Evolutionary conservation across 2,329 filamentous ascomycete genomes (phyloP).

Genomic region (Penicillium crustosum): DNA sequence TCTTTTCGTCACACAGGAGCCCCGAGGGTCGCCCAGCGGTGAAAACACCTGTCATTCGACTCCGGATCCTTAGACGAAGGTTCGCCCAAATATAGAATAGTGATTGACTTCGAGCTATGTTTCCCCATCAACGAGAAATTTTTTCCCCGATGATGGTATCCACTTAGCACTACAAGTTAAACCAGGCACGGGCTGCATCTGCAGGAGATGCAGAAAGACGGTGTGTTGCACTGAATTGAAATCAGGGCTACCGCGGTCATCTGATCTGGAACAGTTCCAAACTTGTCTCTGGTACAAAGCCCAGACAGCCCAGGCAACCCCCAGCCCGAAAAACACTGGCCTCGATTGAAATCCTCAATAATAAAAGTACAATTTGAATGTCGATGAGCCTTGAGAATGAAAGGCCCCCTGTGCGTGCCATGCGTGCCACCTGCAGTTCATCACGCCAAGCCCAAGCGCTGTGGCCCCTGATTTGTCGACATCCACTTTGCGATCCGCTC

Average conservation of each 20-base stretch:
- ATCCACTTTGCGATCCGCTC: conserved; percentile 19
- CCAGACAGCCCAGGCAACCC: not conserved
- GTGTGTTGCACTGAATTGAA: not conserved
- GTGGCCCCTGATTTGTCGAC: conserved; percentile 19
- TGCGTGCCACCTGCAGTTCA: conserved; percentile 20
- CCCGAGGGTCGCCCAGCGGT: not conserved
- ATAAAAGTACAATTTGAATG: conserved; percentile 12
- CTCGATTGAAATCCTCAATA: not conserved
- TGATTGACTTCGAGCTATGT: conserved; percentile 4
- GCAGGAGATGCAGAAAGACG: conserved; percentile 4
- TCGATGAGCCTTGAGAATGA: conserved; percentile 11
- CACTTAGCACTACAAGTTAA: conserved; percentile 12
- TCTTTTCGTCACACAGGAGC: conserved; percentile 25
- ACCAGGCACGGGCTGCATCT: not conserved
- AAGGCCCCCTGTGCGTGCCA: conserved; percentile 16
- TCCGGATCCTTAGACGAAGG: not conserved
- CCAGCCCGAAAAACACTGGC: not conserved
- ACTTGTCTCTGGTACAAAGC: conserved; percentile 16
- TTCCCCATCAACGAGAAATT: not conserved
- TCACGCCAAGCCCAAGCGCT: conserved; percentile 22
- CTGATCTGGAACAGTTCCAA: conserved; percentile 15
- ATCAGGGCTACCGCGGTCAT: conserved; percentile 18
- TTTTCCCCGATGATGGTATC: not conserved
- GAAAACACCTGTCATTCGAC: conserved; percentile 1
- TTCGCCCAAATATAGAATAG: conserved; percentile 11